Evolutionary conservation across 768 basidiomycete species (phyloP).

Genomic region (Cystofilobasidium ferigula): DNA sequence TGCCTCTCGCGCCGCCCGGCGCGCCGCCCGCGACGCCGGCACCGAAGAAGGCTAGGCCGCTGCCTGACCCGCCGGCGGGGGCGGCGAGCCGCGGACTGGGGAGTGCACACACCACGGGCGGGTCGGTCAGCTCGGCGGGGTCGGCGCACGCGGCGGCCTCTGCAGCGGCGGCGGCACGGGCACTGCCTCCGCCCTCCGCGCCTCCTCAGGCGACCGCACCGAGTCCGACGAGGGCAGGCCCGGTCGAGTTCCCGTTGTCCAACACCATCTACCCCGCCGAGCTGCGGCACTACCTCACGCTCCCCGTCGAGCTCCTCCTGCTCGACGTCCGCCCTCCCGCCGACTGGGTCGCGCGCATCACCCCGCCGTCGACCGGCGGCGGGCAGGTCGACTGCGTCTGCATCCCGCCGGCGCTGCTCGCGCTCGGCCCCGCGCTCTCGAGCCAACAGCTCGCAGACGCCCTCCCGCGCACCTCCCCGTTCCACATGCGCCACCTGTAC

Average conservation of each 20-base stretch:
- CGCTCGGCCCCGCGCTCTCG: background rate
- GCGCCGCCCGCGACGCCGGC: too few relatives aligned
- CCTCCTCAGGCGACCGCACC: too few relatives aligned
- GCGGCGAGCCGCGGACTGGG: too few relatives aligned
- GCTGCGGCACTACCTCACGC: slow-evolving; percentile 51
- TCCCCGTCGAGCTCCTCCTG: slow-evolving; percentile 51
- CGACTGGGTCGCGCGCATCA: background rate
- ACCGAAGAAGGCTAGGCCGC: background rate
- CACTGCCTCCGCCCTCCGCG: background rate
- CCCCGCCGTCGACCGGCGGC: background rate
- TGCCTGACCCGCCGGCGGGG: background rate
- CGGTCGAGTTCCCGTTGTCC: slow-evolving; percentile 46
- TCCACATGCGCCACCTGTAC: slow-evolving; percentile 73
- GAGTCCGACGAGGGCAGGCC: background rate
- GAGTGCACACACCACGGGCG: background rate
- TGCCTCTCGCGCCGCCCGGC: slow-evolving; percentile 6
- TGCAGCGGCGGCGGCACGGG: background rate
- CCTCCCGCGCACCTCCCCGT: slow-evolving; percentile 58
- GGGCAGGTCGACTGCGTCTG: background rate
- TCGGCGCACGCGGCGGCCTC: background rate
- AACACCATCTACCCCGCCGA: slow-evolving; percentile 54
- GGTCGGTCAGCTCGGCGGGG: background rate
- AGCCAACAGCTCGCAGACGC: slow-evolving; percentile 32
- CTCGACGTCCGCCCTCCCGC: slow-evolving; percentile 55
- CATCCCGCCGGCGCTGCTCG: background rate